These are phyloP conservation scores for Alternaria dauci DNA, from an alignment of 2,329 filamentous ascomycete genomes.

Conservation along the genomic window DNA sequence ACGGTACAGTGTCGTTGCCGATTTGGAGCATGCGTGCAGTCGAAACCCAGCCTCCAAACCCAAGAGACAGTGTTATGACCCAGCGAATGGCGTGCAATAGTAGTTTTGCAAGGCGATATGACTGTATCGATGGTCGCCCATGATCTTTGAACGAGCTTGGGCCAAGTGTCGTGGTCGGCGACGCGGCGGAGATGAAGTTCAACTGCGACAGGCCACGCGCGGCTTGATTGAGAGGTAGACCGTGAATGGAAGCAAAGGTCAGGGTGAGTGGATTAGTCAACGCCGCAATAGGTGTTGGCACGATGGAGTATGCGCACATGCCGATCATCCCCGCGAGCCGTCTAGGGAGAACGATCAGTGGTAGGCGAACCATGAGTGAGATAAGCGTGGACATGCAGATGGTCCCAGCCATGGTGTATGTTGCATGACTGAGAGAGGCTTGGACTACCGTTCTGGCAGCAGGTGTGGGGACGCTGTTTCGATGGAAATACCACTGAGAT, in stretches of 20 bases:
- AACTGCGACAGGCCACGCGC: conserved; percentile 83
- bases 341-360: conserved; percentile 81
- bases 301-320: conserved; percentile 77
- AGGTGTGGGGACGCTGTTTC: conserved; percentile 78
- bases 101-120: conserved; percentile 90
- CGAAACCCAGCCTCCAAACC: conserved; percentile 96
- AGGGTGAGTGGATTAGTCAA: conserved; percentile 91
- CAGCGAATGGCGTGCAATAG: conserved; percentile 89
- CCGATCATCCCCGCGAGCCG: conserved; percentile 74
- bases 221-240: conserved; percentile 78
- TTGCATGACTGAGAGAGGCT: conserved; percentile 82
- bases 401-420: conserved; percentile 88
- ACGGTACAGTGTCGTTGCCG: conserved; percentile 56
- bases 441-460: conserved; percentile 82
- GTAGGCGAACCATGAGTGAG: conserved; percentile 80
- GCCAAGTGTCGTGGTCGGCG: conserved; percentile 73
- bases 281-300: conserved; percentile 84
- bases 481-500: conserved; percentile 99
- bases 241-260: conserved; percentile 94
- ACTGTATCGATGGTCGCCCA: conserved; percentile 68
- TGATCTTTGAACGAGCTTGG: conserved; percentile 51
- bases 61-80: conserved; percentile 88
- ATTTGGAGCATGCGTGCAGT: conserved; percentile 82
- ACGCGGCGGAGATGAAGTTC: conserved; percentile 76
- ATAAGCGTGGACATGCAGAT: conserved; percentile 88